A percentile compares a stretch with the other conserved stretches of the same genome.
phyloP scores from a whole-genome alignment of 495 filamentous ascomycete species.

The Melanomma pulvis-pyrius region DNA sequence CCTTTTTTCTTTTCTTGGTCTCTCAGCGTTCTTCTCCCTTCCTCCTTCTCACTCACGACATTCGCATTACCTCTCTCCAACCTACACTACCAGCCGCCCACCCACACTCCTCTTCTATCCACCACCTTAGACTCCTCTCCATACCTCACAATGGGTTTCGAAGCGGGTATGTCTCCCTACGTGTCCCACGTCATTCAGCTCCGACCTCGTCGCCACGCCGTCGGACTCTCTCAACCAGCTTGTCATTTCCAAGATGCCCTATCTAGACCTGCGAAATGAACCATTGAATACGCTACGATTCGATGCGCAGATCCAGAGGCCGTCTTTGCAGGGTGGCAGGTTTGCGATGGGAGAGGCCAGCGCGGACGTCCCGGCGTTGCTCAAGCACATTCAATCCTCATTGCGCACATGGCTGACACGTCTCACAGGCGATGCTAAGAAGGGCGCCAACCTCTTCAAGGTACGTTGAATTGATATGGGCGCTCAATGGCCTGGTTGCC shows the following conservation, averaged over 20 bases:
- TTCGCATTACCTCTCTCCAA: not conserved
- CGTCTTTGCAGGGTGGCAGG: conserved; percentile 10
- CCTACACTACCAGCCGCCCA: not conserved
- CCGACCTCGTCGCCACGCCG: conserved; percentile 12
- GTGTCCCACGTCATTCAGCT: conserved; percentile 22
- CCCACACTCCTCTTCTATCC: not conserved
- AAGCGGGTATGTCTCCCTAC: conserved; percentile 31
- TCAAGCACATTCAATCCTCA: not conserved
- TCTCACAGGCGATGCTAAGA: conserved; percentile 80
- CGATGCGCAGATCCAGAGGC: not conserved
- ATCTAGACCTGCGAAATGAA: not conserved
- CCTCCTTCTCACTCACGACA: conserved; percentile 3
- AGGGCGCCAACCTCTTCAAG: conserved; percentile 99
- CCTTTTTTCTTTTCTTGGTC: conserved; percentile 21
- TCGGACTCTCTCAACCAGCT: conserved; percentile 13
- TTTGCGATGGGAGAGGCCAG: conserved; percentile 23
- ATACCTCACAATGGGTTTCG: conserved; percentile 39
- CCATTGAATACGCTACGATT: not conserved
- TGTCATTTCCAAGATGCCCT: not conserved
- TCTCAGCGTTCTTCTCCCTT: conserved; percentile 10
- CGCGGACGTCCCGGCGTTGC: conserved; percentile 5
- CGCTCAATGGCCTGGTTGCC: not conserved
- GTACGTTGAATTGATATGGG: conserved; percentile 42
- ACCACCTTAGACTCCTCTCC: not conserved
- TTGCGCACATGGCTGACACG: conserved; percentile 43